A percentile compares a stretch with the other conserved stretches of the same genome.
Conservation (phyloP, 768 basidiomycete species). For the Suillus luteus region DNA sequence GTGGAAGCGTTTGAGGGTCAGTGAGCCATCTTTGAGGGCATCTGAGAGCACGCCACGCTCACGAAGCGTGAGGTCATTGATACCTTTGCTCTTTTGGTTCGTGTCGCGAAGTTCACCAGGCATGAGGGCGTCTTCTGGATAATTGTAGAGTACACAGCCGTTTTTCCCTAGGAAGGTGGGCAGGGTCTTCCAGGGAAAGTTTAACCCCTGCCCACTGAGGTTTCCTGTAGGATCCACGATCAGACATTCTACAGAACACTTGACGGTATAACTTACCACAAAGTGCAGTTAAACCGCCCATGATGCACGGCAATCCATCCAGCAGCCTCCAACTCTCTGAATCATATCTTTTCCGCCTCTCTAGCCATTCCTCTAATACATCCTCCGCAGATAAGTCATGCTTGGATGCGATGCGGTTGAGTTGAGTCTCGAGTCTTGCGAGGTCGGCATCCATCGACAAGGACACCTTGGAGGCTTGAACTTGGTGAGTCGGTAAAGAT, state of each 20-base stretch:
- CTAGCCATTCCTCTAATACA: background rate
- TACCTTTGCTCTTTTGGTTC: slow-evolving; percentile 2
- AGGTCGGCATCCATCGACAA: background rate
- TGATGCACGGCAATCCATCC: background rate
- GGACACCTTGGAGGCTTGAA: background rate
- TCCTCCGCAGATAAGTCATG: background rate
- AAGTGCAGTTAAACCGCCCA: background rate
- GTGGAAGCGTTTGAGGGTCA: background rate
- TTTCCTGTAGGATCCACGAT: background rate
- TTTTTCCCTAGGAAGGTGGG: background rate
- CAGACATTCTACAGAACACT: background rate
- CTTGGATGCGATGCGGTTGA: background rate
- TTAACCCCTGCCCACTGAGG: background rate
- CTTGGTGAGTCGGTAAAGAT: background rate
- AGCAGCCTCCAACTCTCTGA: background rate
- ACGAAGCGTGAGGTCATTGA: background rate
- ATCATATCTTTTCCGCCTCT: background rate
- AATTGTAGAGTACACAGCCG: background rate
- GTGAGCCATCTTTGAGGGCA: background rate
- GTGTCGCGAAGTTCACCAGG: slow-evolving; percentile 1
- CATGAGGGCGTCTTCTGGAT: background rate
- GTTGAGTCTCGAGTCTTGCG: background rate
- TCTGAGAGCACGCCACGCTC: background rate
- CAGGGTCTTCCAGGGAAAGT: slow-evolving; percentile 8
- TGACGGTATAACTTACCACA: background rate